These are phyloP conservation scores for Thalassiosira profunda DNA, from an alignment of 108 stramenopile genomes.

Conservation along the genomic window DNA sequence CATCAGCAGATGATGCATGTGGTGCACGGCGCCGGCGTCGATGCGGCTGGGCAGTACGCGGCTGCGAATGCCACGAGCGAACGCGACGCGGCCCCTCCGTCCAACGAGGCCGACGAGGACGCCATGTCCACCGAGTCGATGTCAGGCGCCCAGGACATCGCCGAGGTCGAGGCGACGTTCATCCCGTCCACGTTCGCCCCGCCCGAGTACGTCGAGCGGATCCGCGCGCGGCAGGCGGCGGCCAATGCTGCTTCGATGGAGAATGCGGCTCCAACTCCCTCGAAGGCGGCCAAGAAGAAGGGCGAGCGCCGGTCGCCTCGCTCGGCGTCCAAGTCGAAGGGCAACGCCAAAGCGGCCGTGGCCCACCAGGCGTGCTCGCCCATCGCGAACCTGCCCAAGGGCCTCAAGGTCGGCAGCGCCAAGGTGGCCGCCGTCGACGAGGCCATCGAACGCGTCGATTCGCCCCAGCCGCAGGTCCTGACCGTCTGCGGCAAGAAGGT, in stretches of 20 bases:
- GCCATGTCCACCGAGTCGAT: neutral
- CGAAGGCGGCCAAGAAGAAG: constrained; percentile 13
- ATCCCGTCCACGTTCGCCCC: constrained; percentile 48
- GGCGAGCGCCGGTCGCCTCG: neutral
- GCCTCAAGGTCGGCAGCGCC: neutral
- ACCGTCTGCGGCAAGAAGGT: constrained; percentile 46
- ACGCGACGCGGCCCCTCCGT: too few species aligned
- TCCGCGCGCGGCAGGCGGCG: constrained; percentile 23
- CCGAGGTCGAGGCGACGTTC: constrained; percentile 1
- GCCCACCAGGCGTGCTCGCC: constrained; percentile 28
- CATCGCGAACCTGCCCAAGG: neutral
- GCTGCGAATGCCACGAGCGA: too few species aligned
- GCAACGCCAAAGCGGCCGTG: neutral
- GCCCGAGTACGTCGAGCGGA: constrained; percentile 17
- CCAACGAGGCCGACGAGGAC: too few species aligned
- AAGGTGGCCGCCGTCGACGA: constrained; percentile 2
- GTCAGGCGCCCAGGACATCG: neutral
- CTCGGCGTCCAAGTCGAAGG: neutral
- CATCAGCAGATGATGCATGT: neutral
- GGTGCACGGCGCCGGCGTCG: neutral
- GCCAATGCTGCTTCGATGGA: neutral
- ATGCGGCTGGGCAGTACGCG: too few species aligned
- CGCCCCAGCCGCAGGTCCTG: constrained; percentile 13
- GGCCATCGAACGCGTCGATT: neutral
- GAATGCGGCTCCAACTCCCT: constrained; percentile 1